Percentiles rank a stretch among this genome's conserved stretches.
phyloP scores from a whole-genome alignment of 306 rosid species.

The Morella rubra region DNA sequence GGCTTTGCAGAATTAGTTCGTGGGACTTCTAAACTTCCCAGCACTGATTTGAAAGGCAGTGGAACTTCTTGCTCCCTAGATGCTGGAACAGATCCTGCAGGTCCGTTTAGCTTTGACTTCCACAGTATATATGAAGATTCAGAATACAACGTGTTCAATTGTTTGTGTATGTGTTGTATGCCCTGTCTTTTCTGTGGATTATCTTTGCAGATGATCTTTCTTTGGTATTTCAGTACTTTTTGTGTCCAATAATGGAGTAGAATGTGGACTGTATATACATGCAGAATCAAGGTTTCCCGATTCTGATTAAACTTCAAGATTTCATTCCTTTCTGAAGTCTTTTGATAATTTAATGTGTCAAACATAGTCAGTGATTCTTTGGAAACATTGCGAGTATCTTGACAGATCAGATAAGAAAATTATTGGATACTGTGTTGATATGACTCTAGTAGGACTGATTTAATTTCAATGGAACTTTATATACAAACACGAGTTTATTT shows the following conservation, averaged over 20 bases:
- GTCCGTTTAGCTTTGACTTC: slow-evolving; percentile 28
- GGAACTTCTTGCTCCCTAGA: slow-evolving; percentile 20
- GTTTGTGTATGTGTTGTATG: background rate
- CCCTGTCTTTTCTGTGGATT: background rate
- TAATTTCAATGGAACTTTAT: too few species aligned
- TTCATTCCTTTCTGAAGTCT: background rate
- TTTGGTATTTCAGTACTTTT: background rate
- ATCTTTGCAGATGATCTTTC: background rate
- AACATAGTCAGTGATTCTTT: background rate
- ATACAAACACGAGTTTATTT: too few species aligned
- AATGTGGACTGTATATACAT: background rate
- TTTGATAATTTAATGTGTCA: background rate
- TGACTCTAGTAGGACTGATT: too few species aligned
- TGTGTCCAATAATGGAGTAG: background rate
- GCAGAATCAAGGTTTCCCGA: slow-evolving; percentile 4
- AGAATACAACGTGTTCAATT: background rate
- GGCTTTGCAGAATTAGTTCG: slow-evolving; percentile 25
- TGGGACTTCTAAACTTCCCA: slow-evolving; percentile 26
- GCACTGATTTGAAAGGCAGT: slow-evolving; percentile 17
- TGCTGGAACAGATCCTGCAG: slow-evolving; percentile 37
- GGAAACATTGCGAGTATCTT: background rate
- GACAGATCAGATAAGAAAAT: background rate
- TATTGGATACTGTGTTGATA: background rate
- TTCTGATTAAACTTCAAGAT: background rate
- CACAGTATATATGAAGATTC: background rate